Base-by-base conservation (phyloP, 257 asterid species). In the Solanum neorickii region DNA sequence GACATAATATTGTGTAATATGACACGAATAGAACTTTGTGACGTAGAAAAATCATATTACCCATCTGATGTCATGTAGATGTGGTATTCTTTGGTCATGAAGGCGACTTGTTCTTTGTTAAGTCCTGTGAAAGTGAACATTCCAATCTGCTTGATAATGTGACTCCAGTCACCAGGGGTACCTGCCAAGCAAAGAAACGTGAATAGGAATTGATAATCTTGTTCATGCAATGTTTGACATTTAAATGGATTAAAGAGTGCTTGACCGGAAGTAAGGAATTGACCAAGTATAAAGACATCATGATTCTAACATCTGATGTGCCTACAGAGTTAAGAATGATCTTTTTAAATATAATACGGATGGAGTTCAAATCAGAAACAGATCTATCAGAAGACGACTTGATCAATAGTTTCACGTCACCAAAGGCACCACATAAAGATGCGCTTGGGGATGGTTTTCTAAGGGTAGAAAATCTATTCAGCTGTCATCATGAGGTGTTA, bases 81-180 rank as follows among this genome's bases (percentile, higher is more conserved):
- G 93, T 95, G 99, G 93, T 94, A 94, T 87, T 97, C 98, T 90
- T 94, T 93, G 9, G 92, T 95, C 98, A 95, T 94, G 90, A 95
- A 93, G 88, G 96, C 92, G 59, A 97, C 99, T 92, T 97, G 99
- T 86, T 93, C 90, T 1, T 94, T 47, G 89, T 92, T 92, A 31
- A 97, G 94, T 87, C 99, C 99, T 21, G 99, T 95, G 93, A 95
- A 97, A 56, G 99, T 97, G 90, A 97, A 97, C 99, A 97, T 97
- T 87, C 99, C 99, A 69, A 95, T 97, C 91, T 95, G 99, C 95
- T 97, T 97, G 92, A 97, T 92, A 46, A 97, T 97, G 94, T 97
- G 99, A 87, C 96, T 97, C 99, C 99, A 97, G 88, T 97, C 99
- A 87, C 99, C 99, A 69, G 99, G 99, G 72, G 98, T 95, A 82